A percentile compares a stretch with the other conserved stretches of the same genome.
phyloP scores from a whole-genome alignment of 106 monocot species.

The Platanthera guangdongensis region DNA sequence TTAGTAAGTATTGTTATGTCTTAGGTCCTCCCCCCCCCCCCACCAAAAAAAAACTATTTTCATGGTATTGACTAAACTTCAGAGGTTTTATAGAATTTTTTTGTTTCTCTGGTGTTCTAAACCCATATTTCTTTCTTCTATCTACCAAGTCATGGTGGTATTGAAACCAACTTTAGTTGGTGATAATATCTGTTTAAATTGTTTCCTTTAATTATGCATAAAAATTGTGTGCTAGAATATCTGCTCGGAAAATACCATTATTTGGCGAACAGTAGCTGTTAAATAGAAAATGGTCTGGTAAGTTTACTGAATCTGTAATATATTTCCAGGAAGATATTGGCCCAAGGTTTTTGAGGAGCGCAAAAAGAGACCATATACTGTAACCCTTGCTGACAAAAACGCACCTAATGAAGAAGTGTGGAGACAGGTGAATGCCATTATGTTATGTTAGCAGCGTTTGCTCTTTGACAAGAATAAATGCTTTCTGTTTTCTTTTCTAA shows the following conservation, averaged over 20 bases:
- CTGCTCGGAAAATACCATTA: background rate
- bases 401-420: constrained; percentile 99
- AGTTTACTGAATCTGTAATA: background rate
- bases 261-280: background rate
- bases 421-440: constrained; percentile 43
- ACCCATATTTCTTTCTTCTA: too few relatives aligned
- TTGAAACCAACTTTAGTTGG: background rate
- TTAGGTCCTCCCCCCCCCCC: too few relatives aligned
- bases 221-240: background rate
- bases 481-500: background rate
- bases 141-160: background rate
- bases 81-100: too few relatives aligned
- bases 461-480: background rate
- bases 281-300: background rate
- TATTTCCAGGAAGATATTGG: constrained; percentile 86
- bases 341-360: constrained; percentile 83
- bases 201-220: background rate
- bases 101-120: too few relatives aligned
- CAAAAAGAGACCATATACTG: constrained; percentile 61
- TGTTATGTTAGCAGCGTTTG: background rate
- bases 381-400: constrained; percentile 99
- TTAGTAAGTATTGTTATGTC: too few relatives aligned
- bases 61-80: too few relatives aligned
- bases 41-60: too few relatives aligned
- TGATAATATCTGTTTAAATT: background rate